phyloP scores from a whole-genome alignment of 163 green algal species.

The Trebouxiophyceae sp. region DNA sequence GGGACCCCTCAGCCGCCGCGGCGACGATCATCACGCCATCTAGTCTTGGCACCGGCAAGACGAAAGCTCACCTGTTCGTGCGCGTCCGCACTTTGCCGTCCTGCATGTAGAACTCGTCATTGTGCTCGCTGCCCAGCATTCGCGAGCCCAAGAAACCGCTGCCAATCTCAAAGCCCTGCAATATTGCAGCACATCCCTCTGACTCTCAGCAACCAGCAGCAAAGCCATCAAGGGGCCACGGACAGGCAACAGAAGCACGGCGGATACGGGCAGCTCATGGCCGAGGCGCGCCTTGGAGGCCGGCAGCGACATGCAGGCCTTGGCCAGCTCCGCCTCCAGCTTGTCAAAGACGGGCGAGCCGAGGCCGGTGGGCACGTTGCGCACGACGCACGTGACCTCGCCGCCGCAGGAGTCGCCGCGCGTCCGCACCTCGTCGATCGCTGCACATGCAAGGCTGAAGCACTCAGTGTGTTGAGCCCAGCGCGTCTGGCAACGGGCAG shows the following conservation, averaged over 20 bases:
- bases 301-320: slow-evolving; percentile 89
- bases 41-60: too few relatives aligned
- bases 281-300: slow-evolving; percentile 63
- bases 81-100: slow-evolving; percentile 69
- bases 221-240: too few relatives aligned
- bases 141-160: slow-evolving; percentile 78
- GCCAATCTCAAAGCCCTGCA: slow-evolving; percentile 97
- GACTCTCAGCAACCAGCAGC: too few relatives aligned
- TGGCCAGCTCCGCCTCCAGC: slow-evolving; percentile 96
- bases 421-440: slow-evolving; percentile 90
- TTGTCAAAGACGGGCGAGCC: slow-evolving; percentile 97
- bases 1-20: too few relatives aligned
- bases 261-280: too few relatives aligned
- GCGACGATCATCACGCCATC: too few relatives aligned
- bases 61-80: slow-evolving; percentile 69
- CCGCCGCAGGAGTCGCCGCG: slow-evolving; percentile 91
- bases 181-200: too few relatives aligned
- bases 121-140: slow-evolving; percentile 92
- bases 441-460: too few relatives aligned
- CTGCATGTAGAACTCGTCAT: slow-evolving; percentile 93
- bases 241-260: too few relatives aligned
- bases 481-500: too few relatives aligned
- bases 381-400: slow-evolving; percentile 93
- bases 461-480: too few relatives aligned
- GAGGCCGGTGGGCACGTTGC: slow-evolving; percentile 74